Evolutionary conservation across 75 land plant species (phyloP).

Genomic region (Ceratopteris richardii): DNA sequence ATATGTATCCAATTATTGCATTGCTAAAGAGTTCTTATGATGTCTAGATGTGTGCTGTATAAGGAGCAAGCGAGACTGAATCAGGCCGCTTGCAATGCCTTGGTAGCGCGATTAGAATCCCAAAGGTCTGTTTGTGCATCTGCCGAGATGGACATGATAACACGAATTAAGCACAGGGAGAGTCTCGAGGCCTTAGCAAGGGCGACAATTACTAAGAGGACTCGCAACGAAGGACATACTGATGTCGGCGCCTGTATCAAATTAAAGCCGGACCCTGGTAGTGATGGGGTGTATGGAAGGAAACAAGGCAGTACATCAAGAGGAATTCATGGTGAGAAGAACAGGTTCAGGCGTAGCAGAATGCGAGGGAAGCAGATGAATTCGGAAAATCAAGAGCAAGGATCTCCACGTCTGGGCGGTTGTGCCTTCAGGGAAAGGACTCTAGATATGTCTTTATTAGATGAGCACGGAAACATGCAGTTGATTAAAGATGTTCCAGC

Average conservation of each 20-base stretch:
- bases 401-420: too few relatives aligned
- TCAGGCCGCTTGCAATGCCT: constrained; percentile 73
- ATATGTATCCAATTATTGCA: not conserved
- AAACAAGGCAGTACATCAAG: not conserved
- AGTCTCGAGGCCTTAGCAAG: constrained; percentile 40
- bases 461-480: too few relatives aligned
- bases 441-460: too few relatives aligned
- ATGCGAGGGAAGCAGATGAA: too few relatives aligned
- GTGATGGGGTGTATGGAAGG: not conserved
- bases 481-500: too few relatives aligned
- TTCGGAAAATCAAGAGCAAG: too few relatives aligned
- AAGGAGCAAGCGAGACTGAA: constrained; percentile 88
- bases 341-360: too few relatives aligned
- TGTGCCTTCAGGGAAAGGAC: too few relatives aligned
- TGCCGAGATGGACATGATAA: constrained; percentile 60
- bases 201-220: constrained; percentile 6
- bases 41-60: constrained; percentile 65
- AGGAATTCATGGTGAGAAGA: too few relatives aligned
- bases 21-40: not conserved
- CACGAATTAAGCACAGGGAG: constrained; percentile 42
- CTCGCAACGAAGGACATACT: constrained; percentile 3
- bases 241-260: not conserved
- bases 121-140: constrained; percentile 73
- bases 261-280: not conserved
- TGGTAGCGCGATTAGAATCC: constrained; percentile 83